Conservation (phyloP, 768 basidiomycete species). For the Phallus indusiatus region DNA sequence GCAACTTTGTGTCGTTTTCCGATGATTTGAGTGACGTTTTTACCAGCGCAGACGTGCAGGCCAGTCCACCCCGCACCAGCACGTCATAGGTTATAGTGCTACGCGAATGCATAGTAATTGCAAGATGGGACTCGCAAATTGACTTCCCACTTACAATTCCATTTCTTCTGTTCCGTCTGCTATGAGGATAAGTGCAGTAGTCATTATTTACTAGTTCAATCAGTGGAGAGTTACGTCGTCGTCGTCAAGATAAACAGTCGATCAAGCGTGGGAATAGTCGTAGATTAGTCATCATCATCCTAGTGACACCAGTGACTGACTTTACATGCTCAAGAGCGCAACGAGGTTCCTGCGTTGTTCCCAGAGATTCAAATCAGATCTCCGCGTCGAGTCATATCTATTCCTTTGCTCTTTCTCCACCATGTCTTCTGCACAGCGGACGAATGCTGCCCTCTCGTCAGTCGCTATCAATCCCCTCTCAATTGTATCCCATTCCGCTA, state of each 20-base stretch:
- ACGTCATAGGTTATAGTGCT: slow-evolving; percentile 80
- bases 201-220: slow-evolving; percentile 7
- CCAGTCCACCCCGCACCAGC: slow-evolving; percentile 65
- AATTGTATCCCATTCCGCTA: slow-evolving; percentile 45
- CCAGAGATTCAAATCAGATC: background rate
- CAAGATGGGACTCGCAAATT: background rate
- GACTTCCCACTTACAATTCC: slow-evolving; percentile 59
- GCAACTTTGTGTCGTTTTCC: slow-evolving; percentile 24
- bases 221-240: no score
- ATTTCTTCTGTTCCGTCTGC: slow-evolving; percentile 84
- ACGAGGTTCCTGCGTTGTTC: background rate
- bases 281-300: no score
- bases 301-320: background rate
- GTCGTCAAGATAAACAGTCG: no score
- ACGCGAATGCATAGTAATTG: background rate
- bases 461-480: slow-evolving; percentile 49
- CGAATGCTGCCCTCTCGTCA: slow-evolving; percentile 7
- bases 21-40: slow-evolving; percentile 19
- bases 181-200: slow-evolving; percentile 61
- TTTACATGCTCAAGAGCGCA: background rate
- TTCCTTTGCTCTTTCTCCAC: background rate
- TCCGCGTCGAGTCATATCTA: background rate
- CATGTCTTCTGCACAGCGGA: background rate
- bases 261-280: background rate
- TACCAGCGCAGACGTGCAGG: slow-evolving; percentile 55